A percentile compares a stretch with the other conserved stretches of the same genome.
phyloP scores from a whole-genome alignment of 345 rosid genomes.

The Microcos paniculata region DNA sequence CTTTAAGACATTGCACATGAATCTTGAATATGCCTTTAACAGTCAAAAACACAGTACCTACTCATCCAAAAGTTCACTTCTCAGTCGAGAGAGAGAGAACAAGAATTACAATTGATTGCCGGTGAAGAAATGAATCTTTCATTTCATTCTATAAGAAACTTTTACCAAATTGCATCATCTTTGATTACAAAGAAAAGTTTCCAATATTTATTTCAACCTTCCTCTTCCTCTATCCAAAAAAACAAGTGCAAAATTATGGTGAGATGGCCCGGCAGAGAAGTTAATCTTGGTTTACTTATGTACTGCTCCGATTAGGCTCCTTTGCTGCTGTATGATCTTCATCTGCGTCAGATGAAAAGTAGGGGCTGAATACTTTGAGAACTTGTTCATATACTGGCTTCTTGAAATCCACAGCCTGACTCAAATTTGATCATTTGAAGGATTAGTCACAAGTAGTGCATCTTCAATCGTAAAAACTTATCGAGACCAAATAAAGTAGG shows the following conservation, averaged over 20 bases:
- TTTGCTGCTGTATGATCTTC: constrained; percentile 21
- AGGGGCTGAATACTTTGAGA: constrained; percentile 52
- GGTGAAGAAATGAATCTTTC: neutral
- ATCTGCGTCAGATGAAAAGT: constrained; percentile 33
- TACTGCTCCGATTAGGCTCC: neutral
- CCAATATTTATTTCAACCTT: neutral
- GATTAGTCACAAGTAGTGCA: neutral
- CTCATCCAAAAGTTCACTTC: neutral
- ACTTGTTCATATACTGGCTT: constrained; percentile 71
- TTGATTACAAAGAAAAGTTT: neutral
- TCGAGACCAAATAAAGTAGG: neutral
- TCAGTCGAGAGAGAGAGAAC: neutral
- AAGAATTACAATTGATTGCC: neutral
- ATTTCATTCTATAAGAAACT: neutral
- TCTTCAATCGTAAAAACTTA: neutral
- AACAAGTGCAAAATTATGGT: neutral
- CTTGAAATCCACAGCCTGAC: constrained; percentile 71
- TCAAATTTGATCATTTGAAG: neutral
- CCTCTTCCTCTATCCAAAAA: neutral
- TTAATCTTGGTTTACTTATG: neutral
- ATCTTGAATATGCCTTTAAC: neutral
- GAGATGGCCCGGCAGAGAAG: neutral
- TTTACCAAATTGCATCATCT: neutral
- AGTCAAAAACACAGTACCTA: neutral
- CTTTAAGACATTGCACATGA: neutral